Evolutionary conservation across 768 basidiomycete species (phyloP), one percentile per base, ranked within the genome.

Genomic region (Agaricus sinodeliciosus): DNA sequence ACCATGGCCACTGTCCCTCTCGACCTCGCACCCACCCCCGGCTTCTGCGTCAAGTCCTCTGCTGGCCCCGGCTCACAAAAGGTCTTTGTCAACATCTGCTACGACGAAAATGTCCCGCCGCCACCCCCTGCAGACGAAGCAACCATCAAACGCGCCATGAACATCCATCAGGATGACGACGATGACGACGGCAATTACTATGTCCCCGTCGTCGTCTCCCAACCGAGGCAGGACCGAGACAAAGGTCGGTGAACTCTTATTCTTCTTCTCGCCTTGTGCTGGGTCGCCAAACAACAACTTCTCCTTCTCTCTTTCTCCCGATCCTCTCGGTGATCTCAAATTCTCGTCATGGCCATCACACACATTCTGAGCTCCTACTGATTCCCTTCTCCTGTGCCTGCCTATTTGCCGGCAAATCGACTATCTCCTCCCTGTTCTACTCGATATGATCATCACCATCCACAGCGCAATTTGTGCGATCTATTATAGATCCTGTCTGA

Each of bases 1-100:
- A 19, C 19, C 35, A 54, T 49, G 53, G 22, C 53, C 47, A 37
- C 44, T 35, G 47, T 55, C 5, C 48, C 65, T 51, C 65, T 77
- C 47, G 58, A 63, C 40, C 77, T 87, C 55, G 67, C 75, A 16
- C 87, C 88, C 27, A 67, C 71, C 22, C 71, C 88, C 26, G 87
- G 84, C 4, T 90, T 88, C 64, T 87, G 86, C 63, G 61, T 88
- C 50, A 90, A 89, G 65, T 76, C 85, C 0, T 60, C 71, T 15
- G 68, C 75, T 0, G 60, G 76, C 70, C 0, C 70, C 73, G 56
- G 60, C 66, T 16, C 62, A 65, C 61, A 67, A 6, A 90, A 91
- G 66, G 65, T 89, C 31, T 91, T 91, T 63, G 67, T 89, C 27
- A 91, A 91, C 60, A 69, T 91, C 12, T 79, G 82, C 15, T 90